phyloP scores from a whole-genome alignment of 306 rosid species.

The Sechiopsis laciniata region DNA sequence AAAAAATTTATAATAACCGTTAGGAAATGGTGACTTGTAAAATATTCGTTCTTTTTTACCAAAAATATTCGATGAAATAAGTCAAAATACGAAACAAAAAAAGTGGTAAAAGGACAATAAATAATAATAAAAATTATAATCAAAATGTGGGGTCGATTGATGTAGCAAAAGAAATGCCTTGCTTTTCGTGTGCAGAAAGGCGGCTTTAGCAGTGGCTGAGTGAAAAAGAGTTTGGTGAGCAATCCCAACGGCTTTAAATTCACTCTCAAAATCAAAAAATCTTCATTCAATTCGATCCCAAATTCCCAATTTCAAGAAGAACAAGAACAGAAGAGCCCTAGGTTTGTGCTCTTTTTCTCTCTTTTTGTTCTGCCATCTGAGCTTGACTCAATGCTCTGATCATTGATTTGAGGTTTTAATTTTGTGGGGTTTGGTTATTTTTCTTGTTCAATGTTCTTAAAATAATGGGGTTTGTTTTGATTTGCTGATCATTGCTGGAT shows the following conservation, averaged over 20 bases:
- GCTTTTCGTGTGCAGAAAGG: background rate
- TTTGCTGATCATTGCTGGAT: background rate
- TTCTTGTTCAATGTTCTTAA: background rate
- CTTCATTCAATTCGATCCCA: background rate
- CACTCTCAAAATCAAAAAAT: background rate
- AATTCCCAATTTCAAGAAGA: background rate
- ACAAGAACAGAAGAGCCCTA: background rate
- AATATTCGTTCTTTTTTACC: background rate
- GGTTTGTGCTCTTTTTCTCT: slow-evolving; percentile 8
- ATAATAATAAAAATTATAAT: background rate
- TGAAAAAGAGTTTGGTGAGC: slow-evolving; percentile 13
- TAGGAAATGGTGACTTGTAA: no score
- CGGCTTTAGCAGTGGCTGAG: slow-evolving; percentile 11
- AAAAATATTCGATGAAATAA: background rate
- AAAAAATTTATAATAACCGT: no score
- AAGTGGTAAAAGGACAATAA: background rate
- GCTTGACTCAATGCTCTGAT: background rate
- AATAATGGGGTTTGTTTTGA: background rate
- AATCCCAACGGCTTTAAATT: background rate
- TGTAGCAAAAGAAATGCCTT: slow-evolving; percentile 9
- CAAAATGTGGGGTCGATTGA: background rate
- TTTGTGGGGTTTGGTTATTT: background rate
- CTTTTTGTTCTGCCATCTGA: background rate
- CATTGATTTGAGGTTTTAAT: background rate
- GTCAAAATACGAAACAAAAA: background rate